phyloP scores from a whole-genome alignment of 1,139 yeast species.

The Hemisphaericaspora xylofermentans region DNA sequence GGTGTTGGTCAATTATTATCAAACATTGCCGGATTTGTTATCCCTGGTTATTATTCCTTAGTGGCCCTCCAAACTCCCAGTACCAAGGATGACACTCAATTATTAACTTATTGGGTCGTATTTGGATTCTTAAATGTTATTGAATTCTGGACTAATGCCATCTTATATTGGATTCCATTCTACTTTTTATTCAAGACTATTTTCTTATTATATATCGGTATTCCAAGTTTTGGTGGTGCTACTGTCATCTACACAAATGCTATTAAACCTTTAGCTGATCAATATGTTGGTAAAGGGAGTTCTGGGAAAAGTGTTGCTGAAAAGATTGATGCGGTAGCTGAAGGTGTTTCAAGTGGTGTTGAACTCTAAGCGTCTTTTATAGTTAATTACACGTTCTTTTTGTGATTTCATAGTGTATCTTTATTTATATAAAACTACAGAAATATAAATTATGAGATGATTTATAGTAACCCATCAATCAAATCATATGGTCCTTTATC shows the following conservation, averaged over 20 bases:
- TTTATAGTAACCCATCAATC: background rate
- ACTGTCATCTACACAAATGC: constrained; percentile 59
- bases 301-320: constrained; percentile 26
- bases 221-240: constrained; percentile 90
- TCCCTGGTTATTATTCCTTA: constrained; percentile 90
- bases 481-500: constrained; percentile 1
- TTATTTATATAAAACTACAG: background rate
- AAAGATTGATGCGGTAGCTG: constrained; percentile 46
- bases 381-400: background rate
- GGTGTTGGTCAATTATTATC: constrained; percentile 92
- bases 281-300: constrained; percentile 39
- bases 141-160: constrained; percentile 94
- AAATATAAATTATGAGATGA: background rate
- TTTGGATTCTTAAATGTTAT: constrained; percentile 86
- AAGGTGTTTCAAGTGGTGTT: constrained; percentile 40
- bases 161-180: constrained; percentile 92
- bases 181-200: constrained; percentile 92
- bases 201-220: constrained; percentile 82
- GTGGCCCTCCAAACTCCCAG: constrained; percentile 74
- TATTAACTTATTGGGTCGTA: constrained; percentile 95
- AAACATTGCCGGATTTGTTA: constrained; percentile 84
- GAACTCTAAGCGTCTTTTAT: constrained; percentile 8
- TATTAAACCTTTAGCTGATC: constrained; percentile 73
- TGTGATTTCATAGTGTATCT: background rate
- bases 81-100: constrained; percentile 76